Evolutionary conservation across 2,329 filamentous ascomycete species (phyloP), one percentile per base, ranked within the genome.

Genomic region (Calonectria pauciramosa): DNA sequence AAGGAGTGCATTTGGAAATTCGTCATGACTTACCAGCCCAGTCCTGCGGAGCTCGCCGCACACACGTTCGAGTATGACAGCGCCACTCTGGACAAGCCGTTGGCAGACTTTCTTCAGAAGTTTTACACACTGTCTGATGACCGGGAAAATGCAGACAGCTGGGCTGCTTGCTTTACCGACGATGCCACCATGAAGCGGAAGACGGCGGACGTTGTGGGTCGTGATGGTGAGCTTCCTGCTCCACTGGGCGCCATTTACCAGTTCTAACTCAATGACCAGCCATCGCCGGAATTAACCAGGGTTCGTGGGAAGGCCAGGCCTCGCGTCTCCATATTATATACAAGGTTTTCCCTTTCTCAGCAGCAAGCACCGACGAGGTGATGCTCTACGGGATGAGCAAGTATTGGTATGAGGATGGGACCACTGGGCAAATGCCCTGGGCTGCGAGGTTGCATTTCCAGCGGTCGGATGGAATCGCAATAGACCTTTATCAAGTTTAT

Each of bases 381-480:
- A 66, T 66, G 63, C 30, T 66, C n/a, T 14, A 66, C 20, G 44
- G 63, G n/a, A 8, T 66, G 44, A 66, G 63, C 20, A 51, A 66
- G 23, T 51, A 66, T 36, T 34, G 41, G 63, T 66, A 66, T 36
- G 30, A 66, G 20, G 63, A 66, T 36, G 41, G 41, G 8, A 66
- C 63, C 3, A 66, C 41, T 7, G 41, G 63, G 3, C 41, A 51
- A 26, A 66, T 66, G 63, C 28, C 63, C 18, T 66, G 63, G 63
- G 20, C 63, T 34, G 63, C 63, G 11, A 34, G 63, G 20, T 34
- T 66, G 30, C 44, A 52, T 26, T 66, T 51, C 14, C 41, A 66
- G 34, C 16, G 63, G 11, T 66, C 44, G 9, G 26, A 52, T n/a
- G 63, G 30, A 20, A 66, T 66, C 11, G 41, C 28, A 14, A 38